Evolutionary conservation across 176 grass and related monocot species (phyloP).

Genomic region (Canna indica): DNA sequence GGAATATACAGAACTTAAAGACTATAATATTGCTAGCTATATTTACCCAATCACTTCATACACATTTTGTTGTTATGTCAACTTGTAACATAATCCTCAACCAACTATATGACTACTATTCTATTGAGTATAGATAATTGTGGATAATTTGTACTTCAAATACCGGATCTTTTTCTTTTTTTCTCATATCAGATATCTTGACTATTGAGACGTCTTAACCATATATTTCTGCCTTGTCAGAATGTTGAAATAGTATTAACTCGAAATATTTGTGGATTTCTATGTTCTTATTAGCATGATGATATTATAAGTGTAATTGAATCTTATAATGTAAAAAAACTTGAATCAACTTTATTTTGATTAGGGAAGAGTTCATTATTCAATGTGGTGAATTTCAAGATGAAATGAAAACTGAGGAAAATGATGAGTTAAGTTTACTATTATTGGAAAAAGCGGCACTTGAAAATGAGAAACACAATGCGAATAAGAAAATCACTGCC

Average conservation of each 20-base stretch:
- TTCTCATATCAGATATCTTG: background rate
- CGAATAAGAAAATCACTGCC: slow-evolving; percentile 47
- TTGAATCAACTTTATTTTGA: slow-evolving; percentile 12
- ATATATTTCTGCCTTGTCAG: background rate
- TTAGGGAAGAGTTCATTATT: slow-evolving; percentile 58
- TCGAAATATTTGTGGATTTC: background rate
- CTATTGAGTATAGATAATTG: background rate
- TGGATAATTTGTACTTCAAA: background rate
- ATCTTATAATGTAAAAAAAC: background rate
- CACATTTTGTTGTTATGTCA: background rate
- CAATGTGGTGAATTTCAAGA: slow-evolving; percentile 52
- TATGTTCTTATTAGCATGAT: background rate
- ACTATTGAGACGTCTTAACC: background rate
- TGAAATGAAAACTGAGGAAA: slow-evolving; percentile 27
- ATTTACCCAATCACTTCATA: background rate
- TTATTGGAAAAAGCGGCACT: slow-evolving; percentile 48
- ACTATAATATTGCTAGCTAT: background rate
- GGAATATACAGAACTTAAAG: no score
- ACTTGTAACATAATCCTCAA: background rate
- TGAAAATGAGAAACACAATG: slow-evolving; percentile 42
- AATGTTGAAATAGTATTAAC: background rate
- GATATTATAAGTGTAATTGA: background rate
- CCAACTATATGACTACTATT: background rate
- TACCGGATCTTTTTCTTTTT: background rate
- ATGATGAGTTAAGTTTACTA: slow-evolving; percentile 33